phyloP scores from a whole-genome alignment of 768 basidiomycete species.

The Lentinula raphanica region DNA sequence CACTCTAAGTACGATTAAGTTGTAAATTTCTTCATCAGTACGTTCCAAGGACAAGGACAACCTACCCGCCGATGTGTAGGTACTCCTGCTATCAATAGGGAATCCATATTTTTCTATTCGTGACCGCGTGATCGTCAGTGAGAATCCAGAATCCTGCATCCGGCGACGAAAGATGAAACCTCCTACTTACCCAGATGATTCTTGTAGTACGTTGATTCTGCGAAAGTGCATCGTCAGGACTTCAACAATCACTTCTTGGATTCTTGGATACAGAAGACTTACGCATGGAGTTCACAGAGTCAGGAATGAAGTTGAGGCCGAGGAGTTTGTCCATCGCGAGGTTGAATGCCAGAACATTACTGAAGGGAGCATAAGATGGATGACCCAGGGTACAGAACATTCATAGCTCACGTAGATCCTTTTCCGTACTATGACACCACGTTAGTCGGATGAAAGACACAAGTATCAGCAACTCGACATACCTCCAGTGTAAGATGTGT shows the following conservation, averaged over 20 bases:
- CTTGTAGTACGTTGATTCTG: neutral
- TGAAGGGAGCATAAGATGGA: neutral
- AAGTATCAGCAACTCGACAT: neutral
- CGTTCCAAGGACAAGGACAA: neutral
- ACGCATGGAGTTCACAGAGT: slow-evolving; percentile 3
- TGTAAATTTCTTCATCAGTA: neutral
- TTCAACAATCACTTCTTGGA: neutral
- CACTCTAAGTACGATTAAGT: slow-evolving; percentile 23
- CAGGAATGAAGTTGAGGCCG: slow-evolving; percentile 30
- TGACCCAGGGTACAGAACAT: neutral
- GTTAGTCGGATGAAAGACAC: neutral
- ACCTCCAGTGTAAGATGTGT: slow-evolving; percentile 4
- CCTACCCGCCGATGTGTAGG: neutral
- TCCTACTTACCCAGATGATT: neutral
- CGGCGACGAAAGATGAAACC: no score
- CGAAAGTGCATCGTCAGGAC: neutral
- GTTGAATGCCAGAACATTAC: slow-evolving; percentile 47
- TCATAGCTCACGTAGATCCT: neutral
- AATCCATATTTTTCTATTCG: slow-evolving; percentile 1
- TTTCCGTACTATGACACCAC: neutral
- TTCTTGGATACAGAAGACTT: neutral
- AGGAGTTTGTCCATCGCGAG: slow-evolving; percentile 45
- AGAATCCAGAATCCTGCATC: no score
- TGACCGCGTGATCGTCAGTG: neutral
- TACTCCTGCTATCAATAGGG: neutral